Percentiles rank a stretch among this genome's conserved stretches.
These are phyloP conservation scores for Phytophthora constricta DNA, from an alignment of 352 stramenopile genomes.

Conservation along the genomic window DNA sequence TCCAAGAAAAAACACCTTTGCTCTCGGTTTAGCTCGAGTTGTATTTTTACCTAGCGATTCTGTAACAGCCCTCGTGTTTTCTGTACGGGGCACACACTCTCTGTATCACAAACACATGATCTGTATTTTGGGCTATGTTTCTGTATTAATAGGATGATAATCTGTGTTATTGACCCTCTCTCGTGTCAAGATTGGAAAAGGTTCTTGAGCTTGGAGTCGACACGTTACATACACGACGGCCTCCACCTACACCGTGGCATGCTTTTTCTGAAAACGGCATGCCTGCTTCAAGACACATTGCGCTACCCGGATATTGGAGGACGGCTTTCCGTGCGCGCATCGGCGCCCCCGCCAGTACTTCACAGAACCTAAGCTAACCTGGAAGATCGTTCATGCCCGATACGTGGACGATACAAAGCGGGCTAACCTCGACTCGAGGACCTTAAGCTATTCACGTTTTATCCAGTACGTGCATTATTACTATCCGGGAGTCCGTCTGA, in stretches of 20 bases:
- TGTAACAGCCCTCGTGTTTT: too few species aligned
- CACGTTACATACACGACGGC: neutral
- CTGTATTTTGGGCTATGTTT: too few species aligned
- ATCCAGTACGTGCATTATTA: neutral
- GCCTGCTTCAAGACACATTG: slow-evolving; percentile 2
- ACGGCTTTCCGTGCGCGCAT: slow-evolving; percentile 12
- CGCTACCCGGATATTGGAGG: slow-evolving; percentile 9
- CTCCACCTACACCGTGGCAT: neutral
- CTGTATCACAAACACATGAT: too few species aligned
- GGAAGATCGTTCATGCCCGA: neutral
- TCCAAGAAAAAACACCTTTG: too few species aligned
- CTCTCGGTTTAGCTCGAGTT: too few species aligned
- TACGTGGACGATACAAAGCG: slow-evolving; percentile 4
- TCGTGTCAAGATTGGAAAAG: neutral
- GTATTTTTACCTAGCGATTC: too few species aligned
- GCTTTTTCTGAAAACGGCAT: slow-evolving; percentile 5
- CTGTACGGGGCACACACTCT: too few species aligned
- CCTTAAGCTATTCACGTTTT: neutral
- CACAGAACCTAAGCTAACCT: slow-evolving; percentile 9
- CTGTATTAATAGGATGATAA: too few species aligned
- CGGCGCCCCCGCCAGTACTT: slow-evolving; percentile 14
- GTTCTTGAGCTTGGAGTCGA: neutral
- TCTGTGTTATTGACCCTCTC: too few species aligned
- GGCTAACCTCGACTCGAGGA: neutral
- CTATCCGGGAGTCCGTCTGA: neutral